Conservation (phyloP, 345 rosid species). For the Melaleuca quinquenervia region DNA sequence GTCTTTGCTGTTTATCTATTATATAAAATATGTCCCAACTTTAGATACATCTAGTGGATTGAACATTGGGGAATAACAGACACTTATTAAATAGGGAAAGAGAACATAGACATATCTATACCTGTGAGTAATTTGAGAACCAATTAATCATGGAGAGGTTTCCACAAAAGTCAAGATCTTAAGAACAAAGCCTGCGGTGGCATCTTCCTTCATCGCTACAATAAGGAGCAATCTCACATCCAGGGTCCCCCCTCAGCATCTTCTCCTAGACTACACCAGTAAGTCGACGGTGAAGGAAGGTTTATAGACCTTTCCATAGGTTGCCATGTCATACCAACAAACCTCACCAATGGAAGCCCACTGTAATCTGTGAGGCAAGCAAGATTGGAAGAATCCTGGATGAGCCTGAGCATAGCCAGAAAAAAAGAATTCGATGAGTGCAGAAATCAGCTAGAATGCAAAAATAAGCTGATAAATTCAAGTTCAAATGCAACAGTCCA, state of each 20-base stretch:
- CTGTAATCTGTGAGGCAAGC: too few relatives aligned
- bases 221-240: background rate
- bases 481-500: background rate
- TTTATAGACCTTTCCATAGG: too few relatives aligned
- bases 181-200: background rate
- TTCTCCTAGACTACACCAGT: background rate
- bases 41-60: background rate
- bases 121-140: fast-evolving
- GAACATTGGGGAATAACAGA: background rate
- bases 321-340: too few relatives aligned
- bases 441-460: too few relatives aligned
- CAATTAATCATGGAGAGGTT: background rate
- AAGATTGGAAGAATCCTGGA: too few relatives aligned
- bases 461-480: background rate
- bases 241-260: background rate
- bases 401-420: too few relatives aligned
- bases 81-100: background rate
- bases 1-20: background rate
- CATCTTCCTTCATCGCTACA: background rate
- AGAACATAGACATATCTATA: background rate
- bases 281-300: background rate
- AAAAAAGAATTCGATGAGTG: too few relatives aligned
- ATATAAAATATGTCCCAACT: background rate
- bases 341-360: too few relatives aligned
- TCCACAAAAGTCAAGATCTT: background rate